A percentile compares a stretch with the other conserved stretches of the same genome.
Evolutionary conservation across 2,329 filamentous ascomycete species (phyloP).

Genomic region (Venturia aucupariae): DNA sequence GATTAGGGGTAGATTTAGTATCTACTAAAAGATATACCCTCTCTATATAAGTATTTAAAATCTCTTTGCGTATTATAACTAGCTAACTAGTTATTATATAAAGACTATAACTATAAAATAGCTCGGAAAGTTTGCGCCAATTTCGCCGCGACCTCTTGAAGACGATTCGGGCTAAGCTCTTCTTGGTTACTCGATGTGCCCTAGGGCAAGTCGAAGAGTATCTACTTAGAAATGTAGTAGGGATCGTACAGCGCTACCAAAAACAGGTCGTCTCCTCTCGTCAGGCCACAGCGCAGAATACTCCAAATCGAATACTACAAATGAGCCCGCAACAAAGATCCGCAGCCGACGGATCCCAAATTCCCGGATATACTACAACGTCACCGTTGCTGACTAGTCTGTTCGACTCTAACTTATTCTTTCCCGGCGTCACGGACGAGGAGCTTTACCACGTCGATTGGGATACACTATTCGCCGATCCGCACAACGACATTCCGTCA

Average conservation of each 20-base stretch:
- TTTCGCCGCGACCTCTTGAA: slow-evolving; percentile 29
- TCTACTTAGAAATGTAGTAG: slow-evolving; percentile 22
- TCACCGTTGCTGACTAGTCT: not conserved
- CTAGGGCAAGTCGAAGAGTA: slow-evolving; percentile 21
- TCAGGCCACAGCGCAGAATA: not conserved
- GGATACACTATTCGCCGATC: not conserved
- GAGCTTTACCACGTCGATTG: not conserved
- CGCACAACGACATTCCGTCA: not conserved
- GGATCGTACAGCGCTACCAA: slow-evolving; percentile 24
- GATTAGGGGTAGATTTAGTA: too few relatives aligned
- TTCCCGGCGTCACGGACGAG: not conserved
- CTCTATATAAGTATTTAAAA: too few relatives aligned
- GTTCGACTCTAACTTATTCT: not conserved
- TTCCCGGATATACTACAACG: not conserved
- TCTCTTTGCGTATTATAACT: too few relatives aligned
- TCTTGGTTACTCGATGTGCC: slow-evolving; percentile 20
- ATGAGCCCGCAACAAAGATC: not conserved
- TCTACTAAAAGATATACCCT: too few relatives aligned
- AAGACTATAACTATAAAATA: slow-evolving; percentile 28
- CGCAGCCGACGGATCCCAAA: not conserved
- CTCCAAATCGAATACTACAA: not conserved
- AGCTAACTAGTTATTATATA: too few relatives aligned
- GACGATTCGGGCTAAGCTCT: slow-evolving; percentile 26
- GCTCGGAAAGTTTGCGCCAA: slow-evolving; percentile 21
- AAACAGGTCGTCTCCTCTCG: slow-evolving; percentile 19